Conservation (phyloP, 192 early-diverging fungal genomes). For the Oehlia diaphana region DNA sequence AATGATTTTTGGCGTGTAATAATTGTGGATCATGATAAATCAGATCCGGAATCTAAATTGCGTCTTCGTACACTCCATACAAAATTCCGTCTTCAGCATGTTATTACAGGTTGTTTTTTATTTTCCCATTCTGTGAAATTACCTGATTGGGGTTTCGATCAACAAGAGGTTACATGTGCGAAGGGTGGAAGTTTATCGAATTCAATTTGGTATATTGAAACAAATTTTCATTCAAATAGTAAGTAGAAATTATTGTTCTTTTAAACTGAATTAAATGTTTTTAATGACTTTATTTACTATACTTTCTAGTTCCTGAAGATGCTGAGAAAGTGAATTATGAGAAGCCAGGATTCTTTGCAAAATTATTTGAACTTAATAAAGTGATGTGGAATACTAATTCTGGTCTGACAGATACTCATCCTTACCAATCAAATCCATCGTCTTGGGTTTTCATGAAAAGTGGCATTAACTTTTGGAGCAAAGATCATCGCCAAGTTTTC, state of each 20-base stretch:
- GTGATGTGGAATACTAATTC: slow-evolving; percentile 90
- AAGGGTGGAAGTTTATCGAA: slow-evolving; percentile 67
- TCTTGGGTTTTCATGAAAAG: slow-evolving; percentile 84
- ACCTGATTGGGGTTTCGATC: slow-evolving; percentile 91
- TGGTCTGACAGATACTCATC: slow-evolving; percentile 84
- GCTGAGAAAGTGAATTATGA: slow-evolving; percentile 59
- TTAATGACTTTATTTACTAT: slow-evolving; percentile 8
- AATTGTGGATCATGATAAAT: slow-evolving; percentile 60
- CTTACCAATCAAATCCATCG: slow-evolving; percentile 89
- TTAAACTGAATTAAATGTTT: not conserved
- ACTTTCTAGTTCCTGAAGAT: slow-evolving; percentile 52
- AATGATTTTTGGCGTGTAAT: slow-evolving; percentile 93
- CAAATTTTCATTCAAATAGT: slow-evolving; percentile 49
- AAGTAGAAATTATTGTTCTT: slow-evolving; percentile 24
- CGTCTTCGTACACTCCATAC: slow-evolving; percentile 61
- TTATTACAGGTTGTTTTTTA: slow-evolving; percentile 74
- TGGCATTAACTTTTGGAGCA: slow-evolving; percentile 89
- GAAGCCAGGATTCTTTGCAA: slow-evolving; percentile 73
- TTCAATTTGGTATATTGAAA: slow-evolving; percentile 82
- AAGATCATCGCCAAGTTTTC: slow-evolving; percentile 73
- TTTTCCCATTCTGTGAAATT: slow-evolving; percentile 78
- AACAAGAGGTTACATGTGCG: slow-evolving; percentile 93
- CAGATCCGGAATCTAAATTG: slow-evolving; percentile 49
- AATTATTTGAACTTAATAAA: slow-evolving; percentile 86
- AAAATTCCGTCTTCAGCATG: slow-evolving; percentile 76